phyloP scores from a whole-genome alignment of 2,329 filamentous ascomycete genomes.

The Diaporthe sp. region DNA sequence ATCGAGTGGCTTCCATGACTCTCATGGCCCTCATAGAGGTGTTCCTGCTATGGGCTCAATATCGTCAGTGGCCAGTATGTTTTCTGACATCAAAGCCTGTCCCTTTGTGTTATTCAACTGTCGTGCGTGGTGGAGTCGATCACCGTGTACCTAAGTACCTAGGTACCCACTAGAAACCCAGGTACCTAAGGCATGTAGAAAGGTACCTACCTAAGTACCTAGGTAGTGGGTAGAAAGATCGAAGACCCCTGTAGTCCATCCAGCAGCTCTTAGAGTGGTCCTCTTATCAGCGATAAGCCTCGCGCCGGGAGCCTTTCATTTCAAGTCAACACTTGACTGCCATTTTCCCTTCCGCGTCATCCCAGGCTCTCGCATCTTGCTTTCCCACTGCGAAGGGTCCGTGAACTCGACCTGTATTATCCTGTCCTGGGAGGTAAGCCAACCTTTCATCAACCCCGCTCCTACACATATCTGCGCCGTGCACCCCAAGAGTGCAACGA shows the following conservation, averaged over 20 bases:
- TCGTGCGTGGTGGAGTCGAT: too few relatives aligned
- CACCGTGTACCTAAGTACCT: background rate
- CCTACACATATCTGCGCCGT: background rate
- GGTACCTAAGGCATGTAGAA: background rate
- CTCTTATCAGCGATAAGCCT: constrained; percentile 28
- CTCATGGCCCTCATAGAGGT: background rate
- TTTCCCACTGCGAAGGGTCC: constrained; percentile 9
- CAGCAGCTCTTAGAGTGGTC: background rate
- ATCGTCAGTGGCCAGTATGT: background rate
- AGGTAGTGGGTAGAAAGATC: background rate
- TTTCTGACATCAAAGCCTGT: background rate
- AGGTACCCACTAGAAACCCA: background rate
- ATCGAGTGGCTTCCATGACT: background rate
- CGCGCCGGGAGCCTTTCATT: constrained; percentile 27
- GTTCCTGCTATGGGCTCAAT: background rate
- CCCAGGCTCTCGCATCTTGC: constrained; percentile 3
- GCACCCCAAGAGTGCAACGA: background rate
- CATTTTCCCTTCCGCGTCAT: constrained; percentile 2
- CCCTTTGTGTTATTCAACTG: background rate
- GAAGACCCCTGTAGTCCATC: background rate
- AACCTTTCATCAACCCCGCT: background rate
- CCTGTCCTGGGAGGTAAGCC: constrained; percentile 19
- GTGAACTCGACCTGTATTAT: constrained; percentile 21
- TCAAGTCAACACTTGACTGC: constrained; percentile 10
- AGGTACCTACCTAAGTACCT: background rate